Conservation (phyloP, 306 rosid species). For the Trifolium pratense region DNA sequence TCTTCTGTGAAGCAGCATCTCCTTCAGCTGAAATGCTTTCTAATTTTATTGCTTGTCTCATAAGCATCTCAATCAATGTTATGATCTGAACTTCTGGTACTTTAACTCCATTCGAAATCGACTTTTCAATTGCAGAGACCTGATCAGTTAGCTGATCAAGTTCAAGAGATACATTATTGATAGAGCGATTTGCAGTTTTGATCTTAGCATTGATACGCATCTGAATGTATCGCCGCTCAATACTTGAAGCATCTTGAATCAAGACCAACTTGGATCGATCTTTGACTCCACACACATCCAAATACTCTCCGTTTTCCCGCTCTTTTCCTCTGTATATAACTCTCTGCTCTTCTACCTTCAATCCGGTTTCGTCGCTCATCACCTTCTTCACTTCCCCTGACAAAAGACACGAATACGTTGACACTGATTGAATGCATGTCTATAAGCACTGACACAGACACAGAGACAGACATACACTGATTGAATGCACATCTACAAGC, state of each 20-base stretch:
- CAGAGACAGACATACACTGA: no score
- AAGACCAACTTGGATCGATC: conserved; percentile 69
- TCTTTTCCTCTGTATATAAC: conserved; percentile 66
- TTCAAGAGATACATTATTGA: conserved; percentile 52
- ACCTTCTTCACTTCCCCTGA: conserved; percentile 88
- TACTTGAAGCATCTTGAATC: conserved; percentile 73
- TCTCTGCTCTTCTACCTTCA: conserved; percentile 64
- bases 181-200: conserved; percentile 62
- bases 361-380: conserved; percentile 61
- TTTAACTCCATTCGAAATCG: conserved; percentile 60
- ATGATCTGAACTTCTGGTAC: conserved; percentile 90
- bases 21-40: conserved; percentile 75
- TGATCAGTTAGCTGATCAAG: conserved; percentile 62
- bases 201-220: conserved; percentile 65
- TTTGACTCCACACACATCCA: conserved; percentile 76
- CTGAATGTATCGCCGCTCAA: conserved; percentile 58
- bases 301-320: conserved; percentile 66
- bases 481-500: no score
- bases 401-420: background rate
- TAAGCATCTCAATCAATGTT: conserved; percentile 78
- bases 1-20: conserved; percentile 67
- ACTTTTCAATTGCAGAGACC: conserved; percentile 67
- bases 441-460: no score
- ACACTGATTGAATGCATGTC: no score
- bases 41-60: conserved; percentile 85